A percentile compares a stretch with the other conserved stretches of the same genome.
phyloP scores from a whole-genome alignment of 2,329 filamentous ascomycete species.

The Macroventuria anomochaeta region DNA sequence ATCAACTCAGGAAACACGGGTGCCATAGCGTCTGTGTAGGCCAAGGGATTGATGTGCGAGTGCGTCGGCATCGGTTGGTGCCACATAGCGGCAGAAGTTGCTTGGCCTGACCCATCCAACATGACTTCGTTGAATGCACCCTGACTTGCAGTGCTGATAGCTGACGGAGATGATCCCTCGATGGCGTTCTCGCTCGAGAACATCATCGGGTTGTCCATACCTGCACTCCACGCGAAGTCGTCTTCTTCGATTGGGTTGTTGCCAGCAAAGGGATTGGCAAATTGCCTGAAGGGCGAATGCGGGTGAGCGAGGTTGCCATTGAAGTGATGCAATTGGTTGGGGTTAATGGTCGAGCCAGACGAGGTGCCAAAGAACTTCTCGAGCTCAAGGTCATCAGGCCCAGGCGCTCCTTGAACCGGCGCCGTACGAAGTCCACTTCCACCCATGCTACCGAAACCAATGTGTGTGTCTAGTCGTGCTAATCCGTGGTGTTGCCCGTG shows the following conservation, averaged over 20 bases:
- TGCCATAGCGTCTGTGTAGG: conserved; percentile 76
- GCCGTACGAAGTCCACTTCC: conserved; percentile 78
- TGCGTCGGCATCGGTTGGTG: conserved; percentile 66
- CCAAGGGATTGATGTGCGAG: conserved; percentile 68
- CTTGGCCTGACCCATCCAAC: conserved; percentile 70
- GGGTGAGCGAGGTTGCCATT: conserved; percentile 72
- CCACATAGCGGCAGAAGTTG: conserved; percentile 49
- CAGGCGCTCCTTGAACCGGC: conserved; percentile 62
- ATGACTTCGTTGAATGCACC: conserved; percentile 90
- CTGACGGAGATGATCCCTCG: conserved; percentile 92
- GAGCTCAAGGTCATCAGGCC: conserved; percentile 68
- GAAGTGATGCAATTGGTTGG: conserved; percentile 82
- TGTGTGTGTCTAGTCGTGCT: conserved; percentile 82
- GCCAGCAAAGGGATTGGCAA: conserved; percentile 60
- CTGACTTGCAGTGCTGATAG: conserved; percentile 93
- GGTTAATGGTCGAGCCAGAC: conserved; percentile 65
- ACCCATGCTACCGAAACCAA: conserved; percentile 71
- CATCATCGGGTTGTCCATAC: conserved; percentile 73
- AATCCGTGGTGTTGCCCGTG: conserved; percentile 72
- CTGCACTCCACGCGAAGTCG: conserved; percentile 85
- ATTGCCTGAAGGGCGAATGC: conserved; percentile 56
- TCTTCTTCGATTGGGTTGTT: conserved; percentile 71
- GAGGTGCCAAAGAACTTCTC: conserved; percentile 71
- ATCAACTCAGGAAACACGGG: conserved; percentile 78
- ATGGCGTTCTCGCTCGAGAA: conserved; percentile 76